Evolutionary conservation across 108 stramenopile species (phyloP).

Genomic region (Fragilaria radians): DNA sequence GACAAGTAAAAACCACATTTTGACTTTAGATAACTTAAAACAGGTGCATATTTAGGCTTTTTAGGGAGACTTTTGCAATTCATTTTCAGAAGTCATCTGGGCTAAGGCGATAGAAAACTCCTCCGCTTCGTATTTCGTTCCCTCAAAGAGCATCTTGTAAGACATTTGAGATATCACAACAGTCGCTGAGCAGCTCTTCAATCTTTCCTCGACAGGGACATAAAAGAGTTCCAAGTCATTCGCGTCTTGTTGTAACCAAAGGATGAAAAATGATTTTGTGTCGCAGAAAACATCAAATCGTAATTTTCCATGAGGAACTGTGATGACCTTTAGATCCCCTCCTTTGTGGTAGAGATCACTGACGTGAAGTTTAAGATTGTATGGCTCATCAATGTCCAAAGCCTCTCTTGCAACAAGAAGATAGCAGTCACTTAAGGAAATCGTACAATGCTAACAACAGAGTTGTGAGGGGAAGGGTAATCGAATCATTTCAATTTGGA

Average conservation of each 20-base stretch:
- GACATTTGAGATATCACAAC: constrained; percentile 14
- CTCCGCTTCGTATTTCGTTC: not conserved
- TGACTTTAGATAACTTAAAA: too few relatives aligned
- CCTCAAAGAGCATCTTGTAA: constrained; percentile 9
- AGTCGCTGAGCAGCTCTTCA: constrained; percentile 6
- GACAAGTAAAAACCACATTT: too few relatives aligned
- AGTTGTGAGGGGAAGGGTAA: not conserved
- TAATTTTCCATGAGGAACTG: constrained; percentile 17
- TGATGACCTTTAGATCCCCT: not conserved
- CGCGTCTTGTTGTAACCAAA: constrained; percentile 16
- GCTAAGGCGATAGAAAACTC: not conserved
- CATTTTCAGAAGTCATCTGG: not conserved
- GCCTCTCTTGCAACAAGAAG: constrained; percentile 10
- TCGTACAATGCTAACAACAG: constrained; percentile 15
- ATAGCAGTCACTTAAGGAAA: constrained; percentile 22
- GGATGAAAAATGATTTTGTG: constrained; percentile 15
- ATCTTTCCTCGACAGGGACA: constrained; percentile 16
- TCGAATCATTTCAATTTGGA: too few relatives aligned
- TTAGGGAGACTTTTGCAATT: too few relatives aligned
- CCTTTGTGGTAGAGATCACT: not conserved
- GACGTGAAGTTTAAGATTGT: constrained; percentile 6
- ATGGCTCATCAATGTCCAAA: constrained; percentile 6
- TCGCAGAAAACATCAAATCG: constrained; percentile 19
- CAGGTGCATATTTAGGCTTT: too few relatives aligned
- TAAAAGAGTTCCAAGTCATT: constrained; percentile 10